Conservation (phyloP, 768 basidiomycete species). For the Floccularia luteovirens region DNA sequence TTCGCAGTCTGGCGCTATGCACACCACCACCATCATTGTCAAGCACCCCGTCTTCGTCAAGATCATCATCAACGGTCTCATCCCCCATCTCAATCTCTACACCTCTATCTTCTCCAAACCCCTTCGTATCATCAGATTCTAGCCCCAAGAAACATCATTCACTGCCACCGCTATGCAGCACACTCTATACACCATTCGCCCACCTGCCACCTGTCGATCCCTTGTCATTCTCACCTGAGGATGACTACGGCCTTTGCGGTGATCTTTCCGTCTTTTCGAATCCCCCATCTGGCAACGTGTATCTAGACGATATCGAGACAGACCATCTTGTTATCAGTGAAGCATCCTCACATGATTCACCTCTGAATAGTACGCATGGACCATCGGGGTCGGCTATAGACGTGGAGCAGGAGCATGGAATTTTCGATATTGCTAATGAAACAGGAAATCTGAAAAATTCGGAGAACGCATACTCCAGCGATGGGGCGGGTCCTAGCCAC, state of each 20-base stretch:
- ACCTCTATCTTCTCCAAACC: slow-evolving; percentile 3
- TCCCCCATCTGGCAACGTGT: background rate
- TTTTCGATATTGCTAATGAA: background rate
- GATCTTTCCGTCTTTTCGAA: no score
- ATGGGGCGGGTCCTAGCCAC: slow-evolving; percentile 1
- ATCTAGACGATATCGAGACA: background rate
- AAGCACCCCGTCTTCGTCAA: slow-evolving; percentile 7
- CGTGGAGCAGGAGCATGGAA: background rate
- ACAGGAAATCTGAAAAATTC: background rate
- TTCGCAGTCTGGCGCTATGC: background rate
- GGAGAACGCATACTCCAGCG: background rate
- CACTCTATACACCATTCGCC: slow-evolving; percentile 9
- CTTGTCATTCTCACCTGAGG: background rate
- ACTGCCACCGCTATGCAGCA: background rate
- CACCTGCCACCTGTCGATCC: background rate
- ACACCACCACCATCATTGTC: slow-evolving; percentile 11
- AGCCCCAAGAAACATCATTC: background rate
- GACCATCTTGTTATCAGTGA: background rate
- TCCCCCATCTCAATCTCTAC: background rate
- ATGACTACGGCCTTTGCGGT: background rate
- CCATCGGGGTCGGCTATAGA: background rate
- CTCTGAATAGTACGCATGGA: background rate
- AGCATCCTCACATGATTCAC: background rate
- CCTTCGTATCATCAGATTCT: background rate
- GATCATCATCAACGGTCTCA: slow-evolving; percentile 2